phyloP scores from a whole-genome alignment of 306 rosid species.

The Trifolium subterraneum region DNA sequence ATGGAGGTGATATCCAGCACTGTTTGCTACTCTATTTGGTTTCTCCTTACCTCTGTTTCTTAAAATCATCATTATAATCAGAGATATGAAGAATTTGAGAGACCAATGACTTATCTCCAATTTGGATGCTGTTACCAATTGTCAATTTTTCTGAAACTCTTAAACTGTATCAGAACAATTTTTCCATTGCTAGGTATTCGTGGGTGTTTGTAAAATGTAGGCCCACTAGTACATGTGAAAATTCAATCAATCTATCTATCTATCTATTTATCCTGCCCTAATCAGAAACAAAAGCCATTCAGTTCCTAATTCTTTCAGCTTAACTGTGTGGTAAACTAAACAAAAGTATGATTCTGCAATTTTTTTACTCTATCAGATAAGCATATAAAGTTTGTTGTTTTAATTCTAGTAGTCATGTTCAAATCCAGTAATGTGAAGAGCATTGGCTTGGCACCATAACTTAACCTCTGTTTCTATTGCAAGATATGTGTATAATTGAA shows the following conservation, averaged over 20 bases:
- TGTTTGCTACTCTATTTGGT: constrained; percentile 19
- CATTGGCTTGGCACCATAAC: constrained; percentile 10
- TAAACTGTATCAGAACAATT: background rate
- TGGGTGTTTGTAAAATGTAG: background rate
- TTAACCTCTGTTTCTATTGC: constrained; percentile 4
- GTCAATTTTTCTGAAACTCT: background rate
- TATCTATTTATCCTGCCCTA: background rate
- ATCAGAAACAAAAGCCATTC: background rate
- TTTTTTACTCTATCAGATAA: constrained; percentile 3
- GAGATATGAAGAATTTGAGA: constrained; percentile 22
- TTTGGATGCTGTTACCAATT: background rate
- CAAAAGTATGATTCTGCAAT: constrained; percentile 18
- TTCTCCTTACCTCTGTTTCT: constrained; percentile 5
- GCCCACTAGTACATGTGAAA: constrained; percentile 15
- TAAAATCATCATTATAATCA: background rate
- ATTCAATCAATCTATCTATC: background rate
- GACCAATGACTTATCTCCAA: constrained; percentile 15
- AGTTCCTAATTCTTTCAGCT: constrained; percentile 1
- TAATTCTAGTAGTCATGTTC: constrained; percentile 21
- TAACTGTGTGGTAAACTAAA: background rate
- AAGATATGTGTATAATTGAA: constrained; percentile 27
- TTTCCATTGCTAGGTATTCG: constrained; percentile 11
- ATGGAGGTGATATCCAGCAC: constrained; percentile 28
- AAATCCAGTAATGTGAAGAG: constrained; percentile 13
- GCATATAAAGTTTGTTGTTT: constrained; percentile 11